Conservation (phyloP, 495 filamentous ascomycete species). For the Articulospora tetracladia region DNA sequence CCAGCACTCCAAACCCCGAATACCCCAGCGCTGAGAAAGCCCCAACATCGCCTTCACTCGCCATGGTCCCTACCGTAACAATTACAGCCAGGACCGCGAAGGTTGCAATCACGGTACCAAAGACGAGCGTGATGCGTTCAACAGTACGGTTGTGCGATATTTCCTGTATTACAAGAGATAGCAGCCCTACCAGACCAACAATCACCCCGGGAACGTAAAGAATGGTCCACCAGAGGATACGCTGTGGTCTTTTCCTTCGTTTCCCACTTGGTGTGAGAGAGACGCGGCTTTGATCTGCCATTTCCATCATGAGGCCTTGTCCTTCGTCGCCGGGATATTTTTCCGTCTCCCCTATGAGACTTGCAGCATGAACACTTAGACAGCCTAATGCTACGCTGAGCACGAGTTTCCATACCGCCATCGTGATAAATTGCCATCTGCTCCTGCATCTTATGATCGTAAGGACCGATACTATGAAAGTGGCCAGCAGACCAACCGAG, state of each 20-base stretch:
- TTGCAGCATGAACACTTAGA: constrained; percentile 8
- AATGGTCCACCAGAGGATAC: constrained; percentile 11
- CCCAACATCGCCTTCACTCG: neutral
- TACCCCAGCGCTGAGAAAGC: neutral
- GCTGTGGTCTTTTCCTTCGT: neutral
- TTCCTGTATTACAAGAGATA: constrained; percentile 5
- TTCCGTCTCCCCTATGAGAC: neutral
- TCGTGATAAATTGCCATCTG: constrained; percentile 31
- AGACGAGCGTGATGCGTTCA: constrained; percentile 21
- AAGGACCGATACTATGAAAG: constrained; percentile 19
- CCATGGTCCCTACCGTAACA: neutral
- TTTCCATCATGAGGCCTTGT: neutral
- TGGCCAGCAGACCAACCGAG: constrained; percentile 17
- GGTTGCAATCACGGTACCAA: constrained; percentile 14
- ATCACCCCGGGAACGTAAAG: constrained; percentile 11
- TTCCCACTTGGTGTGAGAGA: neutral
- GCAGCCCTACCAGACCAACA: constrained; percentile 8
- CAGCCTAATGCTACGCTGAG: constrained; percentile 6
- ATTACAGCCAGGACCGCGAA: neutral
- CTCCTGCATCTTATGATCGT: constrained; percentile 28
- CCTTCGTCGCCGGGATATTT: neutral
- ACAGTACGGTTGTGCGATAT: constrained; percentile 16
- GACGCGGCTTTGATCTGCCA: constrained; percentile 3
- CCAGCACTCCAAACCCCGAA: neutral
- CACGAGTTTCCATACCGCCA: constrained; percentile 30